Percentiles rank a stretch among this genome's conserved stretches.
Conservation (phyloP, 2,329 filamentous ascomycete species). For the Dactylellina sp. region DNA sequence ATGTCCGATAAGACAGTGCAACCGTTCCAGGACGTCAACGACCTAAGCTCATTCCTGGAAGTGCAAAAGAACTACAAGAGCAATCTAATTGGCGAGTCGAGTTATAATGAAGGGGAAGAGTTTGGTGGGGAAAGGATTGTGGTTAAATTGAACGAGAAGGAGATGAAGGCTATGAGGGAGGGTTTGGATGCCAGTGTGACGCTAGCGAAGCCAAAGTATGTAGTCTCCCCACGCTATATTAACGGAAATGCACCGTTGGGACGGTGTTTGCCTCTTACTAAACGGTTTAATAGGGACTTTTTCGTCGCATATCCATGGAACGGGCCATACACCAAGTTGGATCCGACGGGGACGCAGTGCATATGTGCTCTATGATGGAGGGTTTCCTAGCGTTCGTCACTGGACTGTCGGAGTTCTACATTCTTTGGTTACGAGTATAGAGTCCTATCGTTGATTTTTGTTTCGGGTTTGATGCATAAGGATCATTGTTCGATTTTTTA, state of each 20-base stretch:
- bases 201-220: conserved; percentile 52
- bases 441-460: not conserved
- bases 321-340: conserved; percentile 45
- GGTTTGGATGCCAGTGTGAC: conserved; percentile 48
- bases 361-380: conserved; percentile 43
- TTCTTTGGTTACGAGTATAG: not conserved
- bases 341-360: conserved; percentile 55
- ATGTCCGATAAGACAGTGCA: conserved; percentile 55
- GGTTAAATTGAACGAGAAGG: conserved; percentile 45
- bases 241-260: not conserved
- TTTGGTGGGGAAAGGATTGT: conserved; percentile 48
- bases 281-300: conserved; percentile 38
- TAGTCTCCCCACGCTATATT: not conserved
- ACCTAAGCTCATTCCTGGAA: conserved; percentile 44
- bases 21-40: conserved; percentile 54
- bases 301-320: conserved; percentile 53
- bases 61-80: conserved; percentile 53
- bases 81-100: conserved; percentile 24
- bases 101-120: conserved; percentile 49
- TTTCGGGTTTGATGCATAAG: not conserved
- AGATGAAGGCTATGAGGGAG: conserved; percentile 56
- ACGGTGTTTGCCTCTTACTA: conserved; percentile 15
- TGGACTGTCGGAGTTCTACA: not conserved
- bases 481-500: no score
- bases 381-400: not conserved